Evolutionary conservation across 2,329 filamentous ascomycete genomes (phyloP).

Genomic region (Fusarium concolor): DNA sequence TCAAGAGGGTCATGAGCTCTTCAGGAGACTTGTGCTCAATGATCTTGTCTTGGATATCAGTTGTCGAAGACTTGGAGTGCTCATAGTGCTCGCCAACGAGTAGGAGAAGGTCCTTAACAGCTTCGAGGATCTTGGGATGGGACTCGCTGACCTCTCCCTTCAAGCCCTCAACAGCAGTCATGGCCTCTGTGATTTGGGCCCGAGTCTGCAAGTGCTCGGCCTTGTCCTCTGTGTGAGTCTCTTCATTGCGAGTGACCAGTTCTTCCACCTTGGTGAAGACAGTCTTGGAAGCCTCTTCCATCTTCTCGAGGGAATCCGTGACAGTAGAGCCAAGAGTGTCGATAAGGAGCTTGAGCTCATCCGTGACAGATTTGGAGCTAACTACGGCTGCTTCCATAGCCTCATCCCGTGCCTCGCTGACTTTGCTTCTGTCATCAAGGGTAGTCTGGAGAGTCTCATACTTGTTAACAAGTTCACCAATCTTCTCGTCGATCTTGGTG

Average conservation of each 20-base stretch:
- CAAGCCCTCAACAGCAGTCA: conserved; percentile 78
- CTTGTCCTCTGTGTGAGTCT: conserved; percentile 78
- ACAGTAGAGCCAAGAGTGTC: conserved; percentile 86
- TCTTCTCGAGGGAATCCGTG: conserved; percentile 85
- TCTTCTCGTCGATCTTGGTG: conserved; percentile 70
- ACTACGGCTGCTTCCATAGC: conserved; percentile 80
- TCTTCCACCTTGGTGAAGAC: conserved; percentile 87
- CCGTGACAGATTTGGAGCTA: conserved; percentile 81
- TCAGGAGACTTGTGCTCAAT: conserved; percentile 71
- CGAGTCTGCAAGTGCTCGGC: conserved; percentile 85
- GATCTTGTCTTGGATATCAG: conserved; percentile 68
- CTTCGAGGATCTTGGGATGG: conserved; percentile 88
- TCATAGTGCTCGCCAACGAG: conserved; percentile 90
- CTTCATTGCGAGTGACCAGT: conserved; percentile 79
- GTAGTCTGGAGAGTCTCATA: conserved; percentile 86
- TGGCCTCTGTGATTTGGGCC: conserved; percentile 80
- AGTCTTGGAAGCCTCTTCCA: conserved; percentile 87
- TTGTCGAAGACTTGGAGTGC: conserved; percentile 77
- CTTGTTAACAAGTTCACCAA: conserved; percentile 83
- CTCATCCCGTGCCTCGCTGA: conserved; percentile 77
- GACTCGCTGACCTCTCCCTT: conserved; percentile 84
- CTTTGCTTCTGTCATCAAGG: conserved; percentile 78
- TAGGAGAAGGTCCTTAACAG: conserved; percentile 85
- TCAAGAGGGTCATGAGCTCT: conserved; percentile 64
- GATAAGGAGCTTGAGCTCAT: conserved; percentile 87